These are phyloP conservation scores for Monosporascus cannonballus DNA, from an alignment of 2,329 filamentous ascomycete genomes.

Conservation along the genomic window DNA sequence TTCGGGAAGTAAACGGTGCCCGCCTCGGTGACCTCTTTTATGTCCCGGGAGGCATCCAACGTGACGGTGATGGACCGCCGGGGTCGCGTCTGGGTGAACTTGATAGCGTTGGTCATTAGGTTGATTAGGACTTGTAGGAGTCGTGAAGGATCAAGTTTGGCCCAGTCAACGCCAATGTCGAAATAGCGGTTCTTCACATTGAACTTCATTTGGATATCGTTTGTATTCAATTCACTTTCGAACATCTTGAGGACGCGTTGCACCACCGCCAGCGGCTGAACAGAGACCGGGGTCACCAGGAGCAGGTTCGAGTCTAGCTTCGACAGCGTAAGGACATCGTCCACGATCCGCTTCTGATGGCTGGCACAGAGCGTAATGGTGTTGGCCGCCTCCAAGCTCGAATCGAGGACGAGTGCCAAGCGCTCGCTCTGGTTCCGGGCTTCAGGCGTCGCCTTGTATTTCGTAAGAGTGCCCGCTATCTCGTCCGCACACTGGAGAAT, in stretches of 20 bases:
- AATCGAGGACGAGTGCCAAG: conserved; percentile 37
- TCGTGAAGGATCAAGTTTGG: conserved; percentile 68
- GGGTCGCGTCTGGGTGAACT: conserved; percentile 57
- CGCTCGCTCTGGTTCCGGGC: conserved; percentile 39
- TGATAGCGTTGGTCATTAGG: conserved; percentile 62
- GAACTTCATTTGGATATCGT: conserved; percentile 66
- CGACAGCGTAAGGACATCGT: conserved; percentile 60
- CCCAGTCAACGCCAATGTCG: conserved; percentile 61
- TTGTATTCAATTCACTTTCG: conserved; percentile 65
- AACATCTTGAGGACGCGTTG: conserved; percentile 72
- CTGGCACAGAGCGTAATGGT: conserved; percentile 75
- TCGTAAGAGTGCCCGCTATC: conserved; percentile 48
- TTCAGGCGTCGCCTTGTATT: conserved; percentile 30
- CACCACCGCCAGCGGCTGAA: conserved; percentile 62
- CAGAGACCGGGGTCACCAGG: conserved; percentile 63
- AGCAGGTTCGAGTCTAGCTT: conserved; percentile 68
- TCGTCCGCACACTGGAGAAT: conserved; percentile 74
- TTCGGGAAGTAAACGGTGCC: conserved; percentile 42
- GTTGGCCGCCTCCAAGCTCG: conserved; percentile 67
- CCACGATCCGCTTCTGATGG: conserved; percentile 69
- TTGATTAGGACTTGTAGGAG: conserved; percentile 73
- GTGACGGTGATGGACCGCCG: conserved; percentile 56
- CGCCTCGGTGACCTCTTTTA: conserved; percentile 33
- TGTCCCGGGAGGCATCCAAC: conserved; percentile 55
- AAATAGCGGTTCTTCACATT: conserved; percentile 62